These are phyloP conservation scores for Colletotrichum chlorophyti DNA, from an alignment of 2,329 filamentous ascomycete genomes.

Conservation along the genomic window DNA sequence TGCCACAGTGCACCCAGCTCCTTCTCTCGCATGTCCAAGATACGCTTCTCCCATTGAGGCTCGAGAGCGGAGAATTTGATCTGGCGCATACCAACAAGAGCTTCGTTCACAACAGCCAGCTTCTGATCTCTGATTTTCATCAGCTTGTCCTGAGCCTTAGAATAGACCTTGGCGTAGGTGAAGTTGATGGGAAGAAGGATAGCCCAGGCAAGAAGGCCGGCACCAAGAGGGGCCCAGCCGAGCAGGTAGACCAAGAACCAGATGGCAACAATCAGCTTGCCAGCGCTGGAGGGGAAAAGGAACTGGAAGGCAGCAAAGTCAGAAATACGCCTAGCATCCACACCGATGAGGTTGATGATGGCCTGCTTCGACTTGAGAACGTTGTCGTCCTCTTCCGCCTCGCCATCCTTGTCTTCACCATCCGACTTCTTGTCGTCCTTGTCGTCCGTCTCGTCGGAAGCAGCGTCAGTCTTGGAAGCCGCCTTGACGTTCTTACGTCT, in stretches of 20 bases:
- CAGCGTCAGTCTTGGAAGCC: constrained; percentile 52
- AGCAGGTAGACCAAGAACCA: constrained; percentile 72
- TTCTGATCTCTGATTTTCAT: constrained; percentile 82
- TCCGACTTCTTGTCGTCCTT: constrained; percentile 37
- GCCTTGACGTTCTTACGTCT: constrained; percentile 79
- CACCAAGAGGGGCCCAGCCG: constrained; percentile 72
- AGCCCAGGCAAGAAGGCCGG: constrained; percentile 69
- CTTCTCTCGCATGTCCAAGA: constrained; percentile 65
- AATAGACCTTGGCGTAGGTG: constrained; percentile 69
- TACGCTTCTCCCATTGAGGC: constrained; percentile 75
- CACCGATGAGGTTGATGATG: constrained; percentile 80
- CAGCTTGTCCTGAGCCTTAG: constrained; percentile 68
- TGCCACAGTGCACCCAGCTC: constrained; percentile 73
- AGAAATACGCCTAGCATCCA: constrained; percentile 73
- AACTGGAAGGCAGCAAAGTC: constrained; percentile 74
- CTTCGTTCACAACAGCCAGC: constrained; percentile 77
- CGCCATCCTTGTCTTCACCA: constrained; percentile 56
- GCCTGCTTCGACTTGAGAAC: constrained; percentile 64
- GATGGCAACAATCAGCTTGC: constrained; percentile 71
- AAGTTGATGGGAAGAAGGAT: constrained; percentile 74
- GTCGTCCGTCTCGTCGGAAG: constrained; percentile 36
- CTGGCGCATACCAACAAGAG: constrained; percentile 79
- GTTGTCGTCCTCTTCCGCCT: constrained; percentile 47
- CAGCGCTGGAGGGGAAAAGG: constrained; percentile 66
- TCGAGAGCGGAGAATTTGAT: constrained; percentile 86